phyloP scores from a whole-genome alignment of 2,329 filamentous ascomycete species.

The Aspergillus alliaceus region DNA sequence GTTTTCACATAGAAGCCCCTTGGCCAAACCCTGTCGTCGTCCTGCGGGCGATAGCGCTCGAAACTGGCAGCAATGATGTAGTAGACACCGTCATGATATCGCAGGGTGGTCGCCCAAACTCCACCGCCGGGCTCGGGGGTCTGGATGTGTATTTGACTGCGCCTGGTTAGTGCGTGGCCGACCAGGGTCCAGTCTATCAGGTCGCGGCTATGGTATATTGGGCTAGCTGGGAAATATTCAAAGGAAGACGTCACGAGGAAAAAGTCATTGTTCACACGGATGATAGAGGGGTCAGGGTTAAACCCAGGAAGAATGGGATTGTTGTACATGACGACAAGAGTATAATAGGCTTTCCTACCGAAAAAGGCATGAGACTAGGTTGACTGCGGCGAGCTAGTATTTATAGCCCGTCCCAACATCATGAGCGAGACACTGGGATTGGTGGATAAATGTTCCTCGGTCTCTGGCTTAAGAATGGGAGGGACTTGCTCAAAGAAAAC shows the following conservation, averaged over 20 bases:
- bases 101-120: constrained; percentile 51
- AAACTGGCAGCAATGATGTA: constrained; percentile 51
- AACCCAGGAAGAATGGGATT: constrained; percentile 44
- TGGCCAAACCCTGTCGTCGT: constrained; percentile 51
- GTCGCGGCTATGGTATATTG: constrained; percentile 58
- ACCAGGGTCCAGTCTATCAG: constrained; percentile 43
- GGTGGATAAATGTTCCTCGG: neutral
- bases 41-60: constrained; percentile 39
- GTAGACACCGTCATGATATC: constrained; percentile 46
- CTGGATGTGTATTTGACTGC: constrained; percentile 36
- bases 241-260: constrained; percentile 64
- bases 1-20: constrained; percentile 57
- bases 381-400: neutral
- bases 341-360: neutral
- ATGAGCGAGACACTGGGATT: neutral
- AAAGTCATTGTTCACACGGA: constrained; percentile 52
- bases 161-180: constrained; percentile 34
- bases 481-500: no score
- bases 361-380: neutral
- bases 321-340: neutral
- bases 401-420: neutral
- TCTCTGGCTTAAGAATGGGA: no score
- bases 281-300: constrained; percentile 62
- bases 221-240: constrained; percentile 62
- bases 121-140: constrained; percentile 36